These are phyloP conservation scores for Neostapfia colusana DNA, from an alignment of 176 grass and related monocot genomes.

Conservation along the genomic window DNA sequence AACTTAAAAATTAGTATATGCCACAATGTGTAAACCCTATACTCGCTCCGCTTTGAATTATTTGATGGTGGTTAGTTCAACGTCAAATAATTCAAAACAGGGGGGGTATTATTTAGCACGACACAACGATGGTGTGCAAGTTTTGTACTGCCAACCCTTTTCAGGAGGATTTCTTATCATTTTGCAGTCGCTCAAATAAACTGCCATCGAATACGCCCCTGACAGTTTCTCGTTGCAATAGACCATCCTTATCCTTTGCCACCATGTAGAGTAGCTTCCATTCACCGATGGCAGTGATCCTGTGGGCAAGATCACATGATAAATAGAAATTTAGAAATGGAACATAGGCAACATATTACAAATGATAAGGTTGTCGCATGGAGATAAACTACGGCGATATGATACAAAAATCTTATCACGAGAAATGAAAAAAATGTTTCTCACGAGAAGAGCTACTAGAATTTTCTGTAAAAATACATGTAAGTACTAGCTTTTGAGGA, in stretches of 20 bases:
- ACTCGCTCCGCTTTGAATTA: too few relatives aligned
- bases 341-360: neutral
- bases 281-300: constrained; percentile 27
- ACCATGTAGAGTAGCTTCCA: constrained; percentile 53
- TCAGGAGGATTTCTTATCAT: constrained; percentile 42
- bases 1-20: neutral
- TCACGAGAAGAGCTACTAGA: neutral
- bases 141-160: neutral
- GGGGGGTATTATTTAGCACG: too few relatives aligned
- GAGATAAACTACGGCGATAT: neutral
- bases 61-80: too few relatives aligned
- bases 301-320: neutral
- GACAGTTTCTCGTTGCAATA: constrained; percentile 45
- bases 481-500: neutral
- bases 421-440: neutral
- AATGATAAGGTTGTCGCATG: neutral
- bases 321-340: neutral
- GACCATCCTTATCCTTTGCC: constrained; percentile 52
- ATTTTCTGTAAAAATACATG: neutral
- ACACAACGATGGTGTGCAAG: neutral
- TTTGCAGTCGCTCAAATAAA: constrained; percentile 49
- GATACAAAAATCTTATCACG: neutral
- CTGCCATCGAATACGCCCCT: constrained; percentile 55
- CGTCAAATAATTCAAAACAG: too few relatives aligned
- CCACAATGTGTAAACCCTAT: neutral